phyloP scores from a whole-genome alignment of 495 filamentous ascomycete species.

The Daldinia bambusicola region DNA sequence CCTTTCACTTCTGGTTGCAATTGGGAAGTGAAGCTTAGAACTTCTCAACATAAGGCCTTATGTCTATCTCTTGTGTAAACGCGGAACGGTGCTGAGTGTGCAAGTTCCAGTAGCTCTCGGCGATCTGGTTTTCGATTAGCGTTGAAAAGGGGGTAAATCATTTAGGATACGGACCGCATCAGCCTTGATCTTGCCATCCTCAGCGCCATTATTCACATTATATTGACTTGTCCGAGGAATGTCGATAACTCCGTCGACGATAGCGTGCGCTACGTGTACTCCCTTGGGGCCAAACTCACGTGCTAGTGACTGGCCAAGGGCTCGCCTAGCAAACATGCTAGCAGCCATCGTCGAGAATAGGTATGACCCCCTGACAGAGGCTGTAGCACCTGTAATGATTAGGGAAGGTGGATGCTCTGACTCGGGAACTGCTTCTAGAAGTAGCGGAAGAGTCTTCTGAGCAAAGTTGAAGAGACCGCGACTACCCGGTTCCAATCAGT shows the following conservation, averaged over 20 bases:
- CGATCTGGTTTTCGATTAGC: conserved; percentile 68
- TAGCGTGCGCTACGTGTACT: conserved; percentile 85
- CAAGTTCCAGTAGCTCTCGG: conserved; percentile 86
- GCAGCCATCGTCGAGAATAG: conserved; percentile 77
- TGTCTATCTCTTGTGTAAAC: conserved; percentile 87
- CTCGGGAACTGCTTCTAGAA: conserved; percentile 65
- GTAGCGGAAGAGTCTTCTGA: conserved; percentile 74
- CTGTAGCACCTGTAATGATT: conserved; percentile 90
- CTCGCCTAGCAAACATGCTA: conserved; percentile 83
- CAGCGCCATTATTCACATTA: conserved; percentile 62
- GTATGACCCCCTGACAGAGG: conserved; percentile 77
- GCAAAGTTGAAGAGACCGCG: conserved; percentile 83
- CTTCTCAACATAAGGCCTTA: conserved; percentile 83
- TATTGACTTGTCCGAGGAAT: conserved; percentile 74
- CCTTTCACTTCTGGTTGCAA: not conserved
- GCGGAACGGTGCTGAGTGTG: conserved; percentile 84
- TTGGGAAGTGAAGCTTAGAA: conserved; percentile 50
- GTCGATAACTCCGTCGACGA: conserved; percentile 92
- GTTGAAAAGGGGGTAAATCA: not conserved
- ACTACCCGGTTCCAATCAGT: conserved; percentile 51
- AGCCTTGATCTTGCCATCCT: conserved; percentile 81
- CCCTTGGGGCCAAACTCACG: conserved; percentile 90
- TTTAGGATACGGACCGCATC: conserved; percentile 72
- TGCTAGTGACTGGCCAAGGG: conserved; percentile 79
- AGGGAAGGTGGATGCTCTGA: conserved; percentile 76